Conservation (phyloP, 768 basidiomycete species). For the Suillus placidus region DNA sequence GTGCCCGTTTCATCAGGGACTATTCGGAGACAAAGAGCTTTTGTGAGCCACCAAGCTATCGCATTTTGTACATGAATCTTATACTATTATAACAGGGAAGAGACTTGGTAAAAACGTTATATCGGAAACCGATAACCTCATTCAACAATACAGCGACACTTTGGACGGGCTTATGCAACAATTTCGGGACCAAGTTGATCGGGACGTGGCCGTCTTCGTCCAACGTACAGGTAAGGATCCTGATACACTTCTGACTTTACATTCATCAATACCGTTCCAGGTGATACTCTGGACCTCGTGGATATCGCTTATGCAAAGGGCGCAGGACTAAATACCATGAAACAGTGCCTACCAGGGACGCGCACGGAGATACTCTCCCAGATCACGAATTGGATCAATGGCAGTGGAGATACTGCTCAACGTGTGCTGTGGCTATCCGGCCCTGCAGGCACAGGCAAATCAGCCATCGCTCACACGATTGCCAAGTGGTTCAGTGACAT, state of each 20-base stretch:
- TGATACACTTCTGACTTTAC: not conserved
- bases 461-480: too few species aligned
- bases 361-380: conserved; percentile 12
- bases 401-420: too few species aligned
- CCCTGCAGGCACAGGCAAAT: too few species aligned
- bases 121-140: not conserved
- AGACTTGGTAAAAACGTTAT: too few species aligned
- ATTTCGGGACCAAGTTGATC: conserved; percentile 4
- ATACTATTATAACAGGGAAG: too few species aligned
- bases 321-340: conserved; percentile 4
- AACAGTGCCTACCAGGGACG: conserved; percentile 7
- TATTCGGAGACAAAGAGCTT: conserved; percentile 27
- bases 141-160: not conserved
- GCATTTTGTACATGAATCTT: not conserved
- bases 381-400: conserved; percentile 18
- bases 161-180: conserved; percentile 8
- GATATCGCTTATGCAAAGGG: not conserved
- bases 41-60: conserved; percentile 12
- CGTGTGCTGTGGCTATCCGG: not conserved
- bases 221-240: not conserved
- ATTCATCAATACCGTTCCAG: not conserved
- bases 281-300: not conserved
- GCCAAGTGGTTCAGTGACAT: too few species aligned
- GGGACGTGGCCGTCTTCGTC: not conserved
- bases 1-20: conserved; percentile 30